Base-by-base conservation (phyloP, 2,329 filamentous ascomycete species). In the Dothideomycetes sp. region DNA sequence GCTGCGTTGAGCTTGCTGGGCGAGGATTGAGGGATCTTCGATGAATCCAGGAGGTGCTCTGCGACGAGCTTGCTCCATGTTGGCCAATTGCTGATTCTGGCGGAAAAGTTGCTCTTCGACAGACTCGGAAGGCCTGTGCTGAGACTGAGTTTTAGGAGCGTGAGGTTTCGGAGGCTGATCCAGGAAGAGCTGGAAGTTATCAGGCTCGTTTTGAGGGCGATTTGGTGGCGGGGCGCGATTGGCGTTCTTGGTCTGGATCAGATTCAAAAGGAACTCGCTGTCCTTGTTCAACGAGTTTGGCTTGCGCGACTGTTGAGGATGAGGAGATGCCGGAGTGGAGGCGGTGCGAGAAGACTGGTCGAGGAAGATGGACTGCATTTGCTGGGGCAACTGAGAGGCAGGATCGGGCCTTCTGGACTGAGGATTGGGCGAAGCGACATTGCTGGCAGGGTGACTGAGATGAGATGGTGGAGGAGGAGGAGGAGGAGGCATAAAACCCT, bases 241-340 rank as follows among this genome's bases (percentile, higher is more conserved):
- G 56, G 58, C 34, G 54, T 53, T 52, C 47, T 55, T 56, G 9
- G 69, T 65, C 53, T 74, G 70, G 84, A 94, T 91, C 20, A 94
- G 70, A 46, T 80, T 83, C 62, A 94, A 84, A 34, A 94, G 66
- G 57, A 91, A 88, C 49, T 93, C 83, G n/a, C 82, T 76, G 51
- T 89, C 84, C 32, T 55, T 53, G 47, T 54, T 56, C 29, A 45
- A 29, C 51, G 70, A 76, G 56, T 73, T 79, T 8, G 56, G 46
- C 33, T 62, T 57, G 28, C 53, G 64, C 41, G 46, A 65, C 24
- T 58, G 53, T 33, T 60, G 58, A 22, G 62, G 51, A 36, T 53
- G 58, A 22, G 53, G 33, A 9, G 24, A 28, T 20, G 45, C 43
- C 4, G 46, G 46, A 3, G 36, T 45, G 5, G 28, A n/a, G 18